Base-by-base conservation (phyloP, 106 monocot genomes). In the Ottelia alismoides region DNA sequence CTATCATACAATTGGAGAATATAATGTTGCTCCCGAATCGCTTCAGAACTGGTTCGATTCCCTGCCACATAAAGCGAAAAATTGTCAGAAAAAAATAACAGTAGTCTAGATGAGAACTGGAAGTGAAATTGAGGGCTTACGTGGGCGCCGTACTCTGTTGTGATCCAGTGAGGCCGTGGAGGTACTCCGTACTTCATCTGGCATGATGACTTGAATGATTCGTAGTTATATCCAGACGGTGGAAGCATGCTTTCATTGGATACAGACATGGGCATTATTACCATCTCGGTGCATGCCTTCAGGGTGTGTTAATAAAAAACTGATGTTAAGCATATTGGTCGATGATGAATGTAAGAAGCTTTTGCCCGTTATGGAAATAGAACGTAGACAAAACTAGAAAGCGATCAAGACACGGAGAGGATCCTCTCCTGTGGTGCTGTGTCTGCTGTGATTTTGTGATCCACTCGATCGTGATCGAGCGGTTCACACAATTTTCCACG, bases 1-100 rank as follows among this genome's bases (percentile, higher is more conserved):
- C 93, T 68, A 62, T 84, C 93, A 93, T 78, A 25, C 93, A 87
- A 63, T 93, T 93, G 9, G 93, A 93, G 70, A 93, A 93, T 30
- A 93, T 80, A 10, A 88, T 81, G 70, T 93, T 87, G 74, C 93
- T 93, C 61, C 80, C 93, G 61, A 80, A 93, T 51, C 87, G 79
- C 71, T 80, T 81, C 1, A 93, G 73, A 2, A 81, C 84, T 60
- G 58, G 63, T 27, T 76, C 70, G 51, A 93, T 88, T 61, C 46
- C 78, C 93, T 93, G 75, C n/a, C 40, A 43, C 6, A 16, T 16
- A 43, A 16, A 43, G 10, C 6, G 40, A n/a, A n/a, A n/a, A n/a
- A n/a, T n/a, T 43, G 16, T 43, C 40, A 43, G 40, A 43, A 31
- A 56, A 22, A 0, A 18, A 1, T 17, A 43, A 7, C 16, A 16